Evolutionary conservation across 805 yeast genomes (phyloP).

Genomic region (Wickerhamiella brachini): DNA sequence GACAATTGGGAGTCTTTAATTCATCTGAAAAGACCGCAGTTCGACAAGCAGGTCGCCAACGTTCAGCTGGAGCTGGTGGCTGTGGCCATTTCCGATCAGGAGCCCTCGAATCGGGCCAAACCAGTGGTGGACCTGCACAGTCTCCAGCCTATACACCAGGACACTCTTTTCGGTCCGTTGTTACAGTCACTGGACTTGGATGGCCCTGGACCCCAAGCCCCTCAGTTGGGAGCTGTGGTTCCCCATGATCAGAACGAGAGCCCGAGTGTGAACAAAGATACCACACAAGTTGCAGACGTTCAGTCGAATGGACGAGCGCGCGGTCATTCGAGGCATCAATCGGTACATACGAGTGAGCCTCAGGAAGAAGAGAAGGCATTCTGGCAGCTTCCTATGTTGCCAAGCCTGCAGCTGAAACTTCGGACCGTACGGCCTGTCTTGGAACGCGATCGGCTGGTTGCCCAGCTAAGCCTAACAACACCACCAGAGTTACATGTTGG

Average conservation of each 20-base stretch:
- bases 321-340: background rate
- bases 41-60: background rate
- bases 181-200: background rate
- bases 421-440: conserved; percentile 17
- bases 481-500: conserved; percentile 3
- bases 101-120: background rate
- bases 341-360: background rate
- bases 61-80: background rate
- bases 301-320: background rate
- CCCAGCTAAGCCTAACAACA: conserved; percentile 15
- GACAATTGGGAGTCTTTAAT: background rate
- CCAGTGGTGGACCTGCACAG: background rate
- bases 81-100: background rate
- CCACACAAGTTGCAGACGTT: too few relatives aligned
- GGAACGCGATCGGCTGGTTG: conserved; percentile 16
- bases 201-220: background rate
- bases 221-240: too few relatives aligned
- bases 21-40: background rate
- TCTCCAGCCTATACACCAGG: background rate
- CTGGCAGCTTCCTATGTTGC: background rate
- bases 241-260: too few relatives aligned
- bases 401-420: conserved; percentile 11
- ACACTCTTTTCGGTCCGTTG: background rate
- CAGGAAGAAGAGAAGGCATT: background rate
- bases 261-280: too few relatives aligned